phyloP scores from a whole-genome alignment of 352 stramenopile genomes.

The Phytophthora pisi region DNA sequence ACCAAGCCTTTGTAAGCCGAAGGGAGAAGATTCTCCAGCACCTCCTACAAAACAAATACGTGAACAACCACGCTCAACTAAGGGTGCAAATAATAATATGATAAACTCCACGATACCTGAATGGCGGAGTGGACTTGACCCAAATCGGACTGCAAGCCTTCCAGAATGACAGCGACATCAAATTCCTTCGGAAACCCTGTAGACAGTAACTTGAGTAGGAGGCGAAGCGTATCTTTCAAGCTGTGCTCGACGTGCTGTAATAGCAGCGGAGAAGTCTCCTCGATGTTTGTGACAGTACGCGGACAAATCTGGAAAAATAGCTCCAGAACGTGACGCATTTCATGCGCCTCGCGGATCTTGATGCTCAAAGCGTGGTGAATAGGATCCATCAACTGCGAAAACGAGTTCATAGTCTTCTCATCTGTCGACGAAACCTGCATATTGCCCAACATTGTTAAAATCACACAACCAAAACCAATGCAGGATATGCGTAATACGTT shows the following conservation, averaged over 20 bases:
- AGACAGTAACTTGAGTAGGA: constrained; percentile 82
- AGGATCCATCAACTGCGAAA: constrained; percentile 60
- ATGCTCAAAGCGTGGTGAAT: constrained; percentile 68
- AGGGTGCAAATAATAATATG: not conserved
- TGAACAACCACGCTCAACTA: not conserved
- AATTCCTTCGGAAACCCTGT: constrained; percentile 86
- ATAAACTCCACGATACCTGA: constrained; percentile 38
- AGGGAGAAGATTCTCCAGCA: constrained; percentile 81
- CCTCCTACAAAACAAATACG: constrained; percentile 49
- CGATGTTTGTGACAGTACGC: constrained; percentile 69
- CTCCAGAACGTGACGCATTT: constrained; percentile 76
- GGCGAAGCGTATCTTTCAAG: constrained; percentile 69
- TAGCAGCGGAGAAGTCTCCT: constrained; percentile 76
- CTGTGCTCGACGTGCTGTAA: constrained; percentile 82
- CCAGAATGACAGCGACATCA: constrained; percentile 80
- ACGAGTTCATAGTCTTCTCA: constrained; percentile 60
- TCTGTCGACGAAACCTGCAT: constrained; percentile 56
- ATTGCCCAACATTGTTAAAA: not conserved
- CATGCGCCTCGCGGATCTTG: constrained; percentile 75
- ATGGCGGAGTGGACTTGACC: constrained; percentile 80
- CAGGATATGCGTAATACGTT: not conserved
- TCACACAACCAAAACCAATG: not conserved
- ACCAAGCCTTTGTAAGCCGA: constrained; percentile 76
- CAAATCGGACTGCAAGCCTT: constrained; percentile 76
- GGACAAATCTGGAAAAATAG: constrained; percentile 81